phyloP scores from a whole-genome alignment of 2,329 filamentous ascomycete genomes.

The Westerdykella ornata region DNA sequence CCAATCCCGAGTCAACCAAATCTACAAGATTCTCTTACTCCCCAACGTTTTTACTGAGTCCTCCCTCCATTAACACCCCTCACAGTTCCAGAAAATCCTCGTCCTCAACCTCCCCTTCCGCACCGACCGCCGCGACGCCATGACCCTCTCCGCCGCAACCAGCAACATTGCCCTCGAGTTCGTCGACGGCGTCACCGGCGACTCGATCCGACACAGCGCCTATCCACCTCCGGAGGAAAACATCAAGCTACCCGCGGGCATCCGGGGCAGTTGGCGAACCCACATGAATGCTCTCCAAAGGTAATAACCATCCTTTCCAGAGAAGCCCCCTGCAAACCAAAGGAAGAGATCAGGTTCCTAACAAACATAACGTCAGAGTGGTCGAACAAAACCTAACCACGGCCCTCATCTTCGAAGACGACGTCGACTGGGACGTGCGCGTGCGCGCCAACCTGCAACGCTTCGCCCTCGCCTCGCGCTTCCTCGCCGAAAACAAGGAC shows the following conservation, averaged over 20 bases:
- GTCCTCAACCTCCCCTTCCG: slow-evolving; percentile 49
- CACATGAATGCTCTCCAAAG: slow-evolving; percentile 29
- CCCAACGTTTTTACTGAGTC: too few species aligned
- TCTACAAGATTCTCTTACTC: too few species aligned
- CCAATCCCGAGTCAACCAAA: too few species aligned
- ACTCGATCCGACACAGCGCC: slow-evolving; percentile 21
- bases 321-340: background rate
- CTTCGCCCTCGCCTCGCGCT: slow-evolving; percentile 23
- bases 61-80: too few species aligned
- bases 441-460: slow-evolving; percentile 26
- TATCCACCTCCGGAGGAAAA: slow-evolving; percentile 27
- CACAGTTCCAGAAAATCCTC: slow-evolving; percentile 50
- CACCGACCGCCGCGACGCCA: slow-evolving; percentile 49
- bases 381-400: slow-evolving; percentile 28
- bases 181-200: slow-evolving; percentile 44
- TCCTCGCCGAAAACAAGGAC: slow-evolving; percentile 17
- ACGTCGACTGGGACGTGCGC: slow-evolving; percentile 29
- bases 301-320: slow-evolving; percentile 5
- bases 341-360: too few species aligned
- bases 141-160: slow-evolving; percentile 45
- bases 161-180: slow-evolving; percentile 46
- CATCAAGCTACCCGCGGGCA: slow-evolving; percentile 21
- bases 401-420: slow-evolving; percentile 28
- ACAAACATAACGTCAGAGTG: slow-evolving; percentile 12
- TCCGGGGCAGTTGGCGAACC: slow-evolving; percentile 28